Percentiles rank a stretch among this genome's conserved stretches.
These are phyloP conservation scores for Phytophthora syringae DNA, from an alignment of 352 stramenopile genomes.

Conservation along the genomic window DNA sequence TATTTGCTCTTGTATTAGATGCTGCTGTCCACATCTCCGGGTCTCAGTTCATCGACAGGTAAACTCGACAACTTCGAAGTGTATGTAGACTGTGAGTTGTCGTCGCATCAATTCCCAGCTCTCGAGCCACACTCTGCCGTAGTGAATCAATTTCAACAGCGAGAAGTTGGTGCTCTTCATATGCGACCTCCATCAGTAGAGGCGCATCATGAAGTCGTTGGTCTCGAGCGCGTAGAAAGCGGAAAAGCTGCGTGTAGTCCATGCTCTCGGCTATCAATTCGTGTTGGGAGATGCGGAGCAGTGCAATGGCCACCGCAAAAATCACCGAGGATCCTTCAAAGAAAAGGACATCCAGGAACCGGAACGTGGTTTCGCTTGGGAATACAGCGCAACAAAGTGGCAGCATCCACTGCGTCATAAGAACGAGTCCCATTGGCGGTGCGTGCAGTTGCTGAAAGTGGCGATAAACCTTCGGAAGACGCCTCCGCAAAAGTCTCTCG, in stretches of 20 bases:
- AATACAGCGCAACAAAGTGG: conserved; percentile 73
- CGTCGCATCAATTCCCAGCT: conserved; percentile 20
- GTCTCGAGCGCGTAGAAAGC: conserved; percentile 64
- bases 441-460: conserved; percentile 66
- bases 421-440: conserved; percentile 59
- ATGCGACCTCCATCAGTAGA: conserved; percentile 63
- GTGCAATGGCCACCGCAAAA: conserved; percentile 59
- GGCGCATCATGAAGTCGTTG: conserved; percentile 63
- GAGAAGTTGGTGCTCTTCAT: conserved; percentile 56
- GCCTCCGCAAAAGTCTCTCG: conserved; percentile 49
- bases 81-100: not conserved
- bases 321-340: conserved; percentile 58
- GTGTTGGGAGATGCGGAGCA: conserved; percentile 64
- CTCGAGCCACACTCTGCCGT: conserved; percentile 12
- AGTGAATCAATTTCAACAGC: conserved; percentile 17
- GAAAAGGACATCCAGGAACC: conserved; percentile 66
- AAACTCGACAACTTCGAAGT: conserved; percentile 10
- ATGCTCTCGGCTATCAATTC: conserved; percentile 58
- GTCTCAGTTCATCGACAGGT: conserved; percentile 18
- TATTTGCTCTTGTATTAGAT: too few relatives aligned
- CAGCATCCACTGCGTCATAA: conserved; percentile 74
- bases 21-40: conserved; percentile 20
- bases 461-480: conserved; percentile 60
- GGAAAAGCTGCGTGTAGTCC: conserved; percentile 77
- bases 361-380: conserved; percentile 67